Evolutionary conservation across 495 filamentous ascomycete genomes (phyloP).

Genomic region (Hyaloscypha variabilis): DNA sequence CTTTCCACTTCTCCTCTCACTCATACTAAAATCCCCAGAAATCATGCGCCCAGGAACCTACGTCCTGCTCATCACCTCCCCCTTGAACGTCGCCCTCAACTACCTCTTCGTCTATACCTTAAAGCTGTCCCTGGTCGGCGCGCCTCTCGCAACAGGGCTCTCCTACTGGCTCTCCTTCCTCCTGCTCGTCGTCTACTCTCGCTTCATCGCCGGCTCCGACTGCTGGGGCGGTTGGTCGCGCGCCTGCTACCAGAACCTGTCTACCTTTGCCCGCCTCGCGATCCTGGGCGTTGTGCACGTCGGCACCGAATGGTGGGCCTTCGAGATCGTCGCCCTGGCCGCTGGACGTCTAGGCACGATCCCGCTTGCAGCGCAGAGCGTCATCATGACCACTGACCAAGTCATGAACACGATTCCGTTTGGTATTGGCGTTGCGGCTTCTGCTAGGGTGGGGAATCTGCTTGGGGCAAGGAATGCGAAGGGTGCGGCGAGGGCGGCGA

Average conservation of each 20-base stretch:
- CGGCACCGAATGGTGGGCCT: slow-evolving; percentile 96
- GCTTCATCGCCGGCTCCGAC: slow-evolving; percentile 70
- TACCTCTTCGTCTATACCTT: slow-evolving; percentile 79
- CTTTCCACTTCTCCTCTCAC: background rate
- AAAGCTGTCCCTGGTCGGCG: slow-evolving; percentile 72
- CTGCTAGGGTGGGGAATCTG: slow-evolving; percentile 78
- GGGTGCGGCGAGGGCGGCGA: slow-evolving; percentile 74
- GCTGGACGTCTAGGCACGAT: slow-evolving; percentile 84
- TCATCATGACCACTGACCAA: slow-evolving; percentile 95
- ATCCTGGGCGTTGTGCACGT: slow-evolving; percentile 83
- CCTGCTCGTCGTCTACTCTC: slow-evolving; percentile 74
- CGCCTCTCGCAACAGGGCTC: slow-evolving; percentile 80
- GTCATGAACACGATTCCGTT: slow-evolving; percentile 94
- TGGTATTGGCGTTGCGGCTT: slow-evolving; percentile 84
- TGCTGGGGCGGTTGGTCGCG: slow-evolving; percentile 85
- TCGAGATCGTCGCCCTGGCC: slow-evolving; percentile 91
- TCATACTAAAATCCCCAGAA: slow-evolving; percentile 44
- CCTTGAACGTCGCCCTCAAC: slow-evolving; percentile 75
- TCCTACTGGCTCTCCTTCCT: slow-evolving; percentile 87
- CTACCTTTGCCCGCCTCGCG: slow-evolving; percentile 77
- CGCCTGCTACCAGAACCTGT: slow-evolving; percentile 63
- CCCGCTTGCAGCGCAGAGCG: slow-evolving; percentile 81
- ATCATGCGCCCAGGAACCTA: slow-evolving; percentile 91
- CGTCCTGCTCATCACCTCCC: slow-evolving; percentile 81
- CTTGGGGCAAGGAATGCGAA: slow-evolving; percentile 70